Percentiles rank a stretch among this genome's conserved stretches.
Conservation (phyloP, 2,329 filamentous ascomycete genomes). For the Fusarium devonianum region DNA sequence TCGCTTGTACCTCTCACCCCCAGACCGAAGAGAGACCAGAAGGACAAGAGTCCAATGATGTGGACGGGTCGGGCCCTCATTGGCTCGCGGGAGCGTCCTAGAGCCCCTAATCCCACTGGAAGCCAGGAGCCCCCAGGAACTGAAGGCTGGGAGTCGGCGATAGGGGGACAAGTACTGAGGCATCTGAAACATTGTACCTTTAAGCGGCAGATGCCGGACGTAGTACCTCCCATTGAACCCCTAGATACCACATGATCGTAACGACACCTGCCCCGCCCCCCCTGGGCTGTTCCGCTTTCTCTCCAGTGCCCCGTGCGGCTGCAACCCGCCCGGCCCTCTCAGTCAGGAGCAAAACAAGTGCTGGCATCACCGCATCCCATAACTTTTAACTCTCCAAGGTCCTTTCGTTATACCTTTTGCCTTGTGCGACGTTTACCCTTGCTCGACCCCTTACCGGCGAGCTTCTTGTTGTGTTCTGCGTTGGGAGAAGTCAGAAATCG, state of each 20-base stretch:
- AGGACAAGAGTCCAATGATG: slow-evolving; percentile 33
- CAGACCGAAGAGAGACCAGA: slow-evolving; percentile 27
- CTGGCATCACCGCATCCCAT: slow-evolving; percentile 43
- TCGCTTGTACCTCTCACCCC: slow-evolving; percentile 32
- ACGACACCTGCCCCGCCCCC: slow-evolving; percentile 34
- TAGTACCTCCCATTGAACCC: slow-evolving; percentile 24
- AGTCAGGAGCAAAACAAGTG: slow-evolving; percentile 46
- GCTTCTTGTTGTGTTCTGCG: slow-evolving; percentile 20
- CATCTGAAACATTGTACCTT: slow-evolving; percentile 12
- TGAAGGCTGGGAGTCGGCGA: slow-evolving; percentile 27
- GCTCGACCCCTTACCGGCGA: slow-evolving; percentile 38
- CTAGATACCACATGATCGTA: slow-evolving; percentile 24
- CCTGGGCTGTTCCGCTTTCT: slow-evolving; percentile 30
- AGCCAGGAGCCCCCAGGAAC: slow-evolving; percentile 32
- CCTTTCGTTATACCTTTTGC: slow-evolving; percentile 35
- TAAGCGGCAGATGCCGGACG: neutral
- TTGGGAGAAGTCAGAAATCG: too few species aligned
- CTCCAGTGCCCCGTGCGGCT: slow-evolving; percentile 39
- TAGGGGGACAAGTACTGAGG: slow-evolving; percentile 26
- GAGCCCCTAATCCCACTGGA: slow-evolving; percentile 41
- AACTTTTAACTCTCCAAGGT: slow-evolving; percentile 36
- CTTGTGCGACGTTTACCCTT: slow-evolving; percentile 32
- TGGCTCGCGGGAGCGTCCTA: slow-evolving; percentile 33
- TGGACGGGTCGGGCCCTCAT: slow-evolving; percentile 42
- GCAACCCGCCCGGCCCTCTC: slow-evolving; percentile 39